Percentiles rank a stretch among this genome's conserved stretches.
phyloP scores from a whole-genome alignment of 2,329 filamentous ascomycete species.

The Phyllachora maydis region DNA sequence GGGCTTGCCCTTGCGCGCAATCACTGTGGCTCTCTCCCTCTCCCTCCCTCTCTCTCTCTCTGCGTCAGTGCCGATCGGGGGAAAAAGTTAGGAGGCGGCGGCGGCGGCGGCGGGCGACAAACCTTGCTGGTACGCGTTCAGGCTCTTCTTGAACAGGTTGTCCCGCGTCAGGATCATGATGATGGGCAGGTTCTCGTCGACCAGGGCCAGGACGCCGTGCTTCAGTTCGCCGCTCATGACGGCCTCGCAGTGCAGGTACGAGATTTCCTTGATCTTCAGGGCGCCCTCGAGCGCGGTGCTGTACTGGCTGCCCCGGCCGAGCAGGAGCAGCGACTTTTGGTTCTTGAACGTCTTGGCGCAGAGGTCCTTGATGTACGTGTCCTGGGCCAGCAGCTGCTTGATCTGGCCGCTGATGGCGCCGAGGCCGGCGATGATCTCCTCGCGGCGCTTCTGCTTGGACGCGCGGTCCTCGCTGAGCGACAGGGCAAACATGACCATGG shows the following conservation, averaged over 20 bases:
- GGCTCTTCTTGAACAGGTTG: conserved; percentile 91
- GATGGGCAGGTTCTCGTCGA: conserved; percentile 96
- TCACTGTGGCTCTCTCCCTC: conserved; percentile 39
- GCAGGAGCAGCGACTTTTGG: conserved; percentile 85
- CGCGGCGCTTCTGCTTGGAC: conserved; percentile 75
- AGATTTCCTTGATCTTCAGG: conserved; percentile 99
- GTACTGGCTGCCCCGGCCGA: conserved; percentile 91
- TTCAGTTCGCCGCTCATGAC: conserved; percentile 99
- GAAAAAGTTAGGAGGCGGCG: background rate
- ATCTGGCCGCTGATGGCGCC: conserved; percentile 78
- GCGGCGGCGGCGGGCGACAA: conserved; percentile 13
- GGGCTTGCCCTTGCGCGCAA: conserved; percentile 84
- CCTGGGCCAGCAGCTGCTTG: conserved; percentile 74
- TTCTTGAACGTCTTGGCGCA: conserved; percentile 87
- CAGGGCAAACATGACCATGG: conserved; percentile 98
- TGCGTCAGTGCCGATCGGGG: too few relatives aligned
- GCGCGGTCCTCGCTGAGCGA: conserved; percentile 92
- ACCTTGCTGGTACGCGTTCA: conserved; percentile 98
- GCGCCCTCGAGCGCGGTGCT: conserved; percentile 94
- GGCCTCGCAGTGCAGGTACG: conserved; percentile 96
- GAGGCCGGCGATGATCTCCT: conserved; percentile 93
- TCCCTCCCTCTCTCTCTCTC: too few relatives aligned
- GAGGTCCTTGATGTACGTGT: conserved; percentile 84
- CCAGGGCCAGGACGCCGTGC: conserved; percentile 91
- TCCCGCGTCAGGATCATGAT: conserved; percentile 99